Evolutionary conservation across 495 filamentous ascomycete genomes (phyloP).

Genomic region (Penicillium alfredii): DNA sequence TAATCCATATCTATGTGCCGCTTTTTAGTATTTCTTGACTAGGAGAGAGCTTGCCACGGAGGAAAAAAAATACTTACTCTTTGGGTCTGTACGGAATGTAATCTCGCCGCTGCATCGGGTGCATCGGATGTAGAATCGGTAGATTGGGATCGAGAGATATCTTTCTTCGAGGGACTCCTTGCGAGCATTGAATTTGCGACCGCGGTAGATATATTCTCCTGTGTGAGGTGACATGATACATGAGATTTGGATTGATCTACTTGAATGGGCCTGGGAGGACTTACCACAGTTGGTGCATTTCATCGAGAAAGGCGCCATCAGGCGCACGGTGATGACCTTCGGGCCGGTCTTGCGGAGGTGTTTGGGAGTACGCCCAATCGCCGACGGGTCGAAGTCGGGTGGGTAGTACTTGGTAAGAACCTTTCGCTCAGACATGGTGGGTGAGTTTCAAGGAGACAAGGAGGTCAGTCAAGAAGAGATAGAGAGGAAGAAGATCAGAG

Average conservation of each 20-base stretch:
- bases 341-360: slow-evolving; percentile 53
- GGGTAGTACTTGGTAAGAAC: slow-evolving; percentile 85
- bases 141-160: slow-evolving; percentile 84
- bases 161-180: slow-evolving; percentile 92
- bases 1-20: slow-evolving; percentile 73
- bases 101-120: slow-evolving; percentile 87
- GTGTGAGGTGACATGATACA: no score
- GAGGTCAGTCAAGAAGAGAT: neutral
- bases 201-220: slow-evolving; percentile 96
- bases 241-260: no score
- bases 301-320: slow-evolving; percentile 97
- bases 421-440: slow-evolving; percentile 87
- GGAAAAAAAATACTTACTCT: slow-evolving; percentile 45
- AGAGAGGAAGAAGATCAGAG: neutral
- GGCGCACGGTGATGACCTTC: slow-evolving; percentile 81
- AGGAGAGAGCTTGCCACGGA: neutral
- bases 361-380: slow-evolving; percentile 70
- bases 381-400: slow-evolving; percentile 92
- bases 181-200: slow-evolving; percentile 93
- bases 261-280: no score
- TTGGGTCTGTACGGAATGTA: slow-evolving; percentile 91
- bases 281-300: slow-evolving; percentile 85
- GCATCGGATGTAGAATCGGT: slow-evolving; percentile 92
- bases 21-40: neutral
- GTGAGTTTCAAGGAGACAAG: neutral